Percentiles rank a stretch among this genome's conserved stretches.
Conservation (phyloP, 257 asterid genomes). For the Mitragyna speciosa region DNA sequence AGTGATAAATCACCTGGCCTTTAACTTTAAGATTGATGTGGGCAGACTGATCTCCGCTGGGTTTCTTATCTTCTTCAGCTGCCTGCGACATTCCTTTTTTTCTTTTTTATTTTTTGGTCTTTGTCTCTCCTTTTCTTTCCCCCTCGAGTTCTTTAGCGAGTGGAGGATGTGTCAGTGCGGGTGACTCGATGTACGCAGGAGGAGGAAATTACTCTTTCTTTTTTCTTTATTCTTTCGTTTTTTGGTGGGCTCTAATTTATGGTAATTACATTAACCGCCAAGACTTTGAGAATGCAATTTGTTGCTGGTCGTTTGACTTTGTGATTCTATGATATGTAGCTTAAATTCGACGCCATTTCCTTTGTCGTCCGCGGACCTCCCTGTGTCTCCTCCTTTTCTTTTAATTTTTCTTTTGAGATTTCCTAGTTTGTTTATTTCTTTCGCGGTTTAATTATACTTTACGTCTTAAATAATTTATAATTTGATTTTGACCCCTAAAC, state of each 20-base stretch:
- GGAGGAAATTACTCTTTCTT: not conserved
- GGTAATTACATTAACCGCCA: not conserved
- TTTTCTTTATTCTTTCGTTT: not conserved
- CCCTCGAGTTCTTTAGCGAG: not conserved
- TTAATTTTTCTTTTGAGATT: too few relatives aligned
- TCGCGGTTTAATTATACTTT: not conserved
- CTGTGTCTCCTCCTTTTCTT: not conserved
- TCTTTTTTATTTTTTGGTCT: not conserved
- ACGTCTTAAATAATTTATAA: not conserved
- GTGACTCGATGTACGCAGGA: not conserved
- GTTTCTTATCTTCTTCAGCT: conserved; percentile 44
- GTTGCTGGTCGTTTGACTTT: not conserved
- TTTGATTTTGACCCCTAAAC: not conserved
- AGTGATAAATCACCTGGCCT: conserved; percentile 30
- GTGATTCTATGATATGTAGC: not conserved
- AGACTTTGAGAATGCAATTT: not conserved
- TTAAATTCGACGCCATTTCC: not conserved
- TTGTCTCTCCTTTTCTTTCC: not conserved
- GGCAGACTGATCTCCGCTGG: conserved; percentile 36
- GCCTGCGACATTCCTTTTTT: conserved; percentile 32
- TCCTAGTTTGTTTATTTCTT: not conserved
- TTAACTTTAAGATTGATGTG: conserved; percentile 50
- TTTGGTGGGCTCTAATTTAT: not conserved
- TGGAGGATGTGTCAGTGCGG: not conserved
- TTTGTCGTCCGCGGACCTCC: not conserved